Conservation (phyloP, 2,329 filamentous ascomycete species). For the Colletotrichum simmondsii region DNA sequence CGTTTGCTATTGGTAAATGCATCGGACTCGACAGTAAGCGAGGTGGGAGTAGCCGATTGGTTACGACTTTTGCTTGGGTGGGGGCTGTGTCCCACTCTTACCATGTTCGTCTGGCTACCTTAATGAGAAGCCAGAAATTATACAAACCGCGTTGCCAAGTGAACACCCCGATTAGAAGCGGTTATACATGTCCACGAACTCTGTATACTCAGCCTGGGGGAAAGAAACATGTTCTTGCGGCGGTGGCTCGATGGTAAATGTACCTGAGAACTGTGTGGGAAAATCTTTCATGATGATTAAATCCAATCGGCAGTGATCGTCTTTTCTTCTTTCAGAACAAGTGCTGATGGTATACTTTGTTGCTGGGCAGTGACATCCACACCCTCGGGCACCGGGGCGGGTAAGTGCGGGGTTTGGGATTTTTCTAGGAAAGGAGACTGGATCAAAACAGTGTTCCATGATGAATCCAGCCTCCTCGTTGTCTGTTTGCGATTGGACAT, state of each 20-base stretch:
- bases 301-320: not conserved
- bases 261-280: too few species aligned
- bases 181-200: not conserved
- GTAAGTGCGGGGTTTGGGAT: not conserved
- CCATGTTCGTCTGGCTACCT: not conserved
- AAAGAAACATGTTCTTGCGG: too few species aligned
- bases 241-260: too few species aligned
- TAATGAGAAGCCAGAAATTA: not conserved
- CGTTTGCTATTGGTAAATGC: not conserved
- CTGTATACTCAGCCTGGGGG: not conserved
- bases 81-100: not conserved
- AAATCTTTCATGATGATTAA: too few species aligned
- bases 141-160: not conserved
- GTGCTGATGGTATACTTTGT: not conserved
- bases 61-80: not conserved
- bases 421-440: not conserved
- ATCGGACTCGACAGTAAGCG: not conserved
- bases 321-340: not conserved
- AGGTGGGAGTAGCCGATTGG: not conserved
- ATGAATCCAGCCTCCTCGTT: not conserved
- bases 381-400: not conserved
- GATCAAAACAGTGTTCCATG: not conserved
- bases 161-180: not conserved
- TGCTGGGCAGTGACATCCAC: not conserved
- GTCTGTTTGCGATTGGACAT: not conserved